Percentiles rank a stretch among this genome's conserved stretches.
phyloP scores from a whole-genome alignment of 2,329 filamentous ascomycete genomes.

The Coleophoma eucalyptorum region DNA sequence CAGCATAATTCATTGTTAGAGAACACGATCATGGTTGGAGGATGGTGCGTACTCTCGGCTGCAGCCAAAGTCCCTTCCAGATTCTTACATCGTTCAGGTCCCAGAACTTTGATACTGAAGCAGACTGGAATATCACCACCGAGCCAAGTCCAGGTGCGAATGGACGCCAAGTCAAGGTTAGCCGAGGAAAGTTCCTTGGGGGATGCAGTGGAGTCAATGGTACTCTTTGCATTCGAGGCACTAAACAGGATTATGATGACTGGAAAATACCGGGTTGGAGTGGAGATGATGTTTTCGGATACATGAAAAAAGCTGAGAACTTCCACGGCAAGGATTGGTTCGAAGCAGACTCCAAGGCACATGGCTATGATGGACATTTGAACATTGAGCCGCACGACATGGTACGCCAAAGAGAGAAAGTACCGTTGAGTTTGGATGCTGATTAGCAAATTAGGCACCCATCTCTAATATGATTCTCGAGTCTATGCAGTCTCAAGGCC shows the following conservation, averaged over 20 bases:
- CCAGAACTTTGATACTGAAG: constrained; percentile 41
- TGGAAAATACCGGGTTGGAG: constrained; percentile 52
- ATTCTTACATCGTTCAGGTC: constrained; percentile 26
- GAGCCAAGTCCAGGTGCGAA: constrained; percentile 35
- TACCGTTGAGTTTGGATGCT: background rate
- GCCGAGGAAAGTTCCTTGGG: constrained; percentile 44
- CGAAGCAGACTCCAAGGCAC: constrained; percentile 39
- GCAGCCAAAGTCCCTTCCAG: background rate
- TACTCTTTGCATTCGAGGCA: constrained; percentile 44
- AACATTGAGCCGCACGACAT: constrained; percentile 54
- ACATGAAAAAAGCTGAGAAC: constrained; percentile 55
- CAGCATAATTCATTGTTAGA: constrained; percentile 39
- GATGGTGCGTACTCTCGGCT: constrained; percentile 25
- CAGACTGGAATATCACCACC: constrained; percentile 47
- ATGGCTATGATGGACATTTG: constrained; percentile 48
- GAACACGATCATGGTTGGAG: constrained; percentile 47
- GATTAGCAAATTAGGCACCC: constrained; percentile 26
- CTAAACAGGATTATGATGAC: constrained; percentile 48
- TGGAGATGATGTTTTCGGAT: constrained; percentile 51
- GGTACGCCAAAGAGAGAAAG: constrained; percentile 22
- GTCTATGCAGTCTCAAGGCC: constrained; percentile 49
- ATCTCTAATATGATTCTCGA: constrained; percentile 52
- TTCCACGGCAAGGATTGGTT: constrained; percentile 58
- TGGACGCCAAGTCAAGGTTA: constrained; percentile 40
- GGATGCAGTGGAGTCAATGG: constrained; percentile 46